Conservation (phyloP, 1,284 basidiomycete species). For the Hymenochaete sp. region DNA sequence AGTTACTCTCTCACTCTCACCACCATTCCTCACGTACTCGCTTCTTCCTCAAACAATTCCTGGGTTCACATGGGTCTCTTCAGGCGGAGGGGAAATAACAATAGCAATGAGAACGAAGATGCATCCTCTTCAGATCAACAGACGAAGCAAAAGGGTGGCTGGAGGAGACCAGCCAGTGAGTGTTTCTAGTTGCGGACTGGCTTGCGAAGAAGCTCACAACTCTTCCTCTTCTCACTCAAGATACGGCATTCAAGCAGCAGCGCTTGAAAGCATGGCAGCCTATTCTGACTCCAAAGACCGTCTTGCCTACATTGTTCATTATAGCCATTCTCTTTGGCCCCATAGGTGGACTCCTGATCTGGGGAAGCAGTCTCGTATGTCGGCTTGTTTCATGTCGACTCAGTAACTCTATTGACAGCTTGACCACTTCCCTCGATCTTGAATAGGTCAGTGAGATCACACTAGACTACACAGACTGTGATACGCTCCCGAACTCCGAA, state of each 20-base stretch:
- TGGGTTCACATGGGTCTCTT: conserved; percentile 31
- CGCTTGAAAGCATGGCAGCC: conserved; percentile 99
- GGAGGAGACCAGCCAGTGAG: conserved; percentile 83
- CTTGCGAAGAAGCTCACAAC: too few relatives aligned
- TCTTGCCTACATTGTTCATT: conserved; percentile 92
- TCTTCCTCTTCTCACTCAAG: conserved; percentile 28
- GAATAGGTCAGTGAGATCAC: conserved; percentile 93
- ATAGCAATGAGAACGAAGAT: conserved; percentile 21
- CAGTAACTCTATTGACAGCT: conserved; percentile 4
- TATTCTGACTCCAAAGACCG: conserved; percentile 94
- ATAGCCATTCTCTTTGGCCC: conserved; percentile 93
- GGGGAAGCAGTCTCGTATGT: conserved; percentile 70
- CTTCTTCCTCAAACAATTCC: conserved; percentile 16
- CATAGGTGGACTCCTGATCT: conserved; percentile 89
- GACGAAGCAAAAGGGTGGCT: conserved; percentile 82
- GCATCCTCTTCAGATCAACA: conserved; percentile 21
- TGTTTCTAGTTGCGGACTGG: conserved; percentile 20
- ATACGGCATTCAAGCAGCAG: conserved; percentile 99
- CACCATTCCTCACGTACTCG: background rate
- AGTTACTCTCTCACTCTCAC: conserved; percentile 2
- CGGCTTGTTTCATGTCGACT: background rate
- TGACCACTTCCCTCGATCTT: conserved; percentile 6
- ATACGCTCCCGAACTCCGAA: conserved; percentile 48
- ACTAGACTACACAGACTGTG: conserved; percentile 93
- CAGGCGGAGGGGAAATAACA: conserved; percentile 27